phyloP scores from a whole-genome alignment of 441 rosid genomes.

The Euphorbia schlechtendalii region DNA sequence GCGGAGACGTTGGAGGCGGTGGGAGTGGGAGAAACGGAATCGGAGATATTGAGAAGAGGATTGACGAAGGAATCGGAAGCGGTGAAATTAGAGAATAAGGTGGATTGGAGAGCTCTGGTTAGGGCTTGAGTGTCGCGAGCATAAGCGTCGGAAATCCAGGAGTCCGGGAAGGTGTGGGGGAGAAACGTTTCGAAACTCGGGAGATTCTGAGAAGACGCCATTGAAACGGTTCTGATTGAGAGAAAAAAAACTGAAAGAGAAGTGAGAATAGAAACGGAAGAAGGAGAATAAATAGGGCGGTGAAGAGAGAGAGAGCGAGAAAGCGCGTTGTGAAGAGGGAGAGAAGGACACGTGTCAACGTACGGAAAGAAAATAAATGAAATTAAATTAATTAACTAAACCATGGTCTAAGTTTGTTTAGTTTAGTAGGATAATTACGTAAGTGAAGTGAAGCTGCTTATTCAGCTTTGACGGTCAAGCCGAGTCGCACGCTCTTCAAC shows the following conservation, averaged over 20 bases:
- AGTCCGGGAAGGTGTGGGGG: neutral
- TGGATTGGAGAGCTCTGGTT: neutral
- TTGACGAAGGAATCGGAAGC: too few species aligned
- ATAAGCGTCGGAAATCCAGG: neutral
- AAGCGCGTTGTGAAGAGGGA: neutral
- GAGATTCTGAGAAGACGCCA: neutral
- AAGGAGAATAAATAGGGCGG: neutral
- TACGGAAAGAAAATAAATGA: neutral
- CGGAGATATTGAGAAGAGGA: neutral
- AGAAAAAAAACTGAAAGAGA: neutral
- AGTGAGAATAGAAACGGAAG: neutral
- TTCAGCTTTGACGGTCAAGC: too few species aligned
- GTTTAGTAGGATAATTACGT: neutral
- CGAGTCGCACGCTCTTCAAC: too few species aligned
- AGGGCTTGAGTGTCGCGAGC: neutral
- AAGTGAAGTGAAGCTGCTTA: too few species aligned
- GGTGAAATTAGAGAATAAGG: neutral
- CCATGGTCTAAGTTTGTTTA: neutral
- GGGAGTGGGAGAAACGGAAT: slow-evolving; percentile 23
- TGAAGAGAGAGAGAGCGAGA: neutral
- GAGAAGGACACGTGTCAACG: neutral
- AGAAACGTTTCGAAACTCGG: neutral
- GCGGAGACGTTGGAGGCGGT: slow-evolving; percentile 26
- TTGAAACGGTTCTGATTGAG: neutral
- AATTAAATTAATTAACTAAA: neutral